Conservation (phyloP, 1,284 basidiomycete genomes). For the Cryptococcus sp. region DNA sequence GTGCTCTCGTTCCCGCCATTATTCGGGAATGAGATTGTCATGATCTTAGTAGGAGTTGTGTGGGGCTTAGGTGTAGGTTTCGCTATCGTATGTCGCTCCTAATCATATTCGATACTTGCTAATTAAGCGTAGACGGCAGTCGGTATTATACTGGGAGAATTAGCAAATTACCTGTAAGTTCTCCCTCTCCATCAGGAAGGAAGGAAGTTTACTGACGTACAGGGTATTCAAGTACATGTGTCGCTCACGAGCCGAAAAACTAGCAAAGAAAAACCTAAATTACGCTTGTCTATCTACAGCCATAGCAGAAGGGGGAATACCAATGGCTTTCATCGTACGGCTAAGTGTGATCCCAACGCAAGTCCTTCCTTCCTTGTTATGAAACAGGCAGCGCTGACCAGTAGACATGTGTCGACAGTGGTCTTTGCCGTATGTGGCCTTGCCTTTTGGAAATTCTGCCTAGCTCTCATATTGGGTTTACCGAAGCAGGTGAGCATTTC, state of each 20-base stretch:
- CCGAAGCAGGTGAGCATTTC: conserved; percentile 38
- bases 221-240: conserved; percentile 45
- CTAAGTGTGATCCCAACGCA: conserved; percentile 42
- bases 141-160: conserved; percentile 41
- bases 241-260: conserved; percentile 29
- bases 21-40: conserved; percentile 42
- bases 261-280: conserved; percentile 41
- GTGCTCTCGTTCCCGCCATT: conserved; percentile 47
- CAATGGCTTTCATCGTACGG: conserved; percentile 36
- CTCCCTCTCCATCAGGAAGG: not conserved
- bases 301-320: conserved; percentile 42
- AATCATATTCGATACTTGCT: too few relatives aligned
- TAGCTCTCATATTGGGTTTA: conserved; percentile 41
- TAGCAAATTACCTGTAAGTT: conserved; percentile 33
- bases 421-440: conserved; percentile 42
- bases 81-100: too few relatives aligned
- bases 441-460: conserved; percentile 33
- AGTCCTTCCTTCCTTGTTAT: not conserved
- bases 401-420: conserved; percentile 18
- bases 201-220: not conserved
- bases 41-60: conserved; percentile 39
- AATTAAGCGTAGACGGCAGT: conserved; percentile 31
- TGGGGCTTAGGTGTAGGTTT: conserved; percentile 48
- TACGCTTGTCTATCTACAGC: conserved; percentile 44
- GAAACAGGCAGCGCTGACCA: not conserved